Base-by-base conservation (phyloP, 805 yeast species). In the Starmera quercuum region DNA sequence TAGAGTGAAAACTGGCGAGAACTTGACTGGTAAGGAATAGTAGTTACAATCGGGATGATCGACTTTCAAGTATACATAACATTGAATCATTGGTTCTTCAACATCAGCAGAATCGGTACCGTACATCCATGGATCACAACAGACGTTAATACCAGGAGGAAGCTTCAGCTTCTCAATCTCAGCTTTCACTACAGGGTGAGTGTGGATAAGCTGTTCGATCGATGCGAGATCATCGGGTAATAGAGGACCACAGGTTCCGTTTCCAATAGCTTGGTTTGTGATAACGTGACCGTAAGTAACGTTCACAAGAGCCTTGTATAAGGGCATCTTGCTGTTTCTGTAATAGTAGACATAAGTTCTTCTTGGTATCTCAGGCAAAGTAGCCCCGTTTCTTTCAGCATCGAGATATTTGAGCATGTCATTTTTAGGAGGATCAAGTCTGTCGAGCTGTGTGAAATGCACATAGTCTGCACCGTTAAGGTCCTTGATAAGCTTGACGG, bases 71-170 rank as follows among this genome's bases (percentile, higher is more conserved):
- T 83, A 83, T 77, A 81, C 77, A 65, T 77, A 79, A 56, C 78
- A 77, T 61, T 80, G 87, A 42, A 77, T 64, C 63, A 77, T 62
- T n/a, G 76, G 71, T 56, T 78, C 71, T 29, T 55, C 63, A 13
- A 54, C 35, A 27, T 49, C 47, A 31, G 72, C 61, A 46, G 75
- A 78, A 52, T 79, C 86, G 22, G 86, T 78, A 49, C 90, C 94
- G 54, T 83, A 82, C 70, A 82, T 83, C 94, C 95, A 83, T 34
- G 88, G 85, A 54, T 82, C 90, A 51, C 70, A 70, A 45, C 76
- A 69, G 31, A 79, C 78, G 23, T 54, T 47, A 42, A 53, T 61
- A 54, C 71, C 53, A 51, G 36, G 29, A 40, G 87, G 88, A 38
- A 82, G 63, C 43, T 75, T 67, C 58, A 81, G 65, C 54, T 80